These are phyloP conservation scores for Rhazya stricta DNA, from an alignment of 257 asterid genomes.

Conservation along the genomic window DNA sequence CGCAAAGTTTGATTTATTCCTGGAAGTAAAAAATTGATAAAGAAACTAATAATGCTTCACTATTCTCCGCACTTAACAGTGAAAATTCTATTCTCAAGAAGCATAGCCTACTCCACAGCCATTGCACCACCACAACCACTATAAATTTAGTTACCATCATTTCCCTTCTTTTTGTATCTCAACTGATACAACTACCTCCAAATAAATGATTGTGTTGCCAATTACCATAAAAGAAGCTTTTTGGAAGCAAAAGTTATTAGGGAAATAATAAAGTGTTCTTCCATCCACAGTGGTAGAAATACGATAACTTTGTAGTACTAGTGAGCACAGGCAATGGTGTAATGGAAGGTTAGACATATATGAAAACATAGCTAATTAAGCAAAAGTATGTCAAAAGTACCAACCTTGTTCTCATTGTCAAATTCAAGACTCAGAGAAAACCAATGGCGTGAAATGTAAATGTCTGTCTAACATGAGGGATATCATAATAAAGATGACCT, in stretches of 20 bases:
- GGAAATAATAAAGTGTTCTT: not conserved
- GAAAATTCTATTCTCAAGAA: not conserved
- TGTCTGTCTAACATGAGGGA: not conserved
- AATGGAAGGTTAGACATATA: not conserved
- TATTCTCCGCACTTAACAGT: not conserved
- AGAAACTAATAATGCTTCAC: not conserved
- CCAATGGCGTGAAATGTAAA: not conserved
- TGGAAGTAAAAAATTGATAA: not conserved
- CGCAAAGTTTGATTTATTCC: not conserved
- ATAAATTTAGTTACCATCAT: not conserved
- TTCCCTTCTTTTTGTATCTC: not conserved
- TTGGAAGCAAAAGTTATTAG: not conserved
- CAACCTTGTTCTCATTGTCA: not conserved
- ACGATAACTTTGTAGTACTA: not conserved
- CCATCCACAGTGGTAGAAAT: not conserved
- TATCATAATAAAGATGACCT: not conserved
- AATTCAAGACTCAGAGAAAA: not conserved
- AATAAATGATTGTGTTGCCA: not conserved
- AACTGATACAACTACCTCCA: conserved; percentile 1
- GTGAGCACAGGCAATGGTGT: not conserved
- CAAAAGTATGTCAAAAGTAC: not conserved
- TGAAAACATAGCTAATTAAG: not conserved
- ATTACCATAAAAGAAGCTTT: not conserved
- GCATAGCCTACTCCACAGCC: not conserved
- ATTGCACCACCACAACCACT: not conserved